Evolutionary conservation across 495 filamentous ascomycete genomes (phyloP).

Genomic region (Sporormia fimetaria): DNA sequence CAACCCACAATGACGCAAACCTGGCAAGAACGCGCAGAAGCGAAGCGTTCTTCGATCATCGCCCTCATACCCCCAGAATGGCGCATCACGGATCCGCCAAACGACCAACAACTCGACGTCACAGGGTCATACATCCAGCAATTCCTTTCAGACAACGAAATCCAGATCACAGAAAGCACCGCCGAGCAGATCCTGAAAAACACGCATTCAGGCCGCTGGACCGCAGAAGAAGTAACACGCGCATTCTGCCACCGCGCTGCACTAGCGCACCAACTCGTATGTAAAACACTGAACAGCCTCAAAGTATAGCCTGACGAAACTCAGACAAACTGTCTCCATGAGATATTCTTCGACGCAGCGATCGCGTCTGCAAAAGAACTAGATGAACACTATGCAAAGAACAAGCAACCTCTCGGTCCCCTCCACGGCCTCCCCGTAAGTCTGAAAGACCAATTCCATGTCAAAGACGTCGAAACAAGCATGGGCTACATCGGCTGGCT

Average conservation of each 20-base stretch:
- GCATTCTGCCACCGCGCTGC: conserved; percentile 36
- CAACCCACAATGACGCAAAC: conserved; percentile 7
- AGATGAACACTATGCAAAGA: conserved; percentile 29
- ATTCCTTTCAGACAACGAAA: conserved; percentile 43
- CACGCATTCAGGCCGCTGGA: conserved; percentile 31
- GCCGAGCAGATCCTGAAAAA: conserved; percentile 31
- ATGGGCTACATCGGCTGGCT: conserved; percentile 45
- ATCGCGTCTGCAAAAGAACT: conserved; percentile 27
- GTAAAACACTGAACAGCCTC: conserved; percentile 18
- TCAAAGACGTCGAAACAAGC: conserved; percentile 52
- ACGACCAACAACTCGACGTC: conserved; percentile 47
- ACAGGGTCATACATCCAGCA: conserved; percentile 49
- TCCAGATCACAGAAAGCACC: conserved; percentile 37
- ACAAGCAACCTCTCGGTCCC: conserved; percentile 35
- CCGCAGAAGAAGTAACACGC: conserved; percentile 32
- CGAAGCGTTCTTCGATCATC: conserved; percentile 44
- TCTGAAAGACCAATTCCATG: conserved; percentile 61
- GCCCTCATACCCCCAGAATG: conserved; percentile 48
- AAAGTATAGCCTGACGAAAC: conserved; percentile 10
- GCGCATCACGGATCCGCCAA: conserved; percentile 40
- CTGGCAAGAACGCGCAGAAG: conserved; percentile 14
- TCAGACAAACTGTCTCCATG: conserved; percentile 32
- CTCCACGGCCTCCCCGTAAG: conserved; percentile 57
- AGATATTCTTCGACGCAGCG: conserved; percentile 33
- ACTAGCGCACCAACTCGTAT: conserved; percentile 38